Percentiles rank a stretch among this genome's conserved stretches.
phyloP scores from a whole-genome alignment of 78 protist species.

The Dictyostelium citrinum region DNA sequence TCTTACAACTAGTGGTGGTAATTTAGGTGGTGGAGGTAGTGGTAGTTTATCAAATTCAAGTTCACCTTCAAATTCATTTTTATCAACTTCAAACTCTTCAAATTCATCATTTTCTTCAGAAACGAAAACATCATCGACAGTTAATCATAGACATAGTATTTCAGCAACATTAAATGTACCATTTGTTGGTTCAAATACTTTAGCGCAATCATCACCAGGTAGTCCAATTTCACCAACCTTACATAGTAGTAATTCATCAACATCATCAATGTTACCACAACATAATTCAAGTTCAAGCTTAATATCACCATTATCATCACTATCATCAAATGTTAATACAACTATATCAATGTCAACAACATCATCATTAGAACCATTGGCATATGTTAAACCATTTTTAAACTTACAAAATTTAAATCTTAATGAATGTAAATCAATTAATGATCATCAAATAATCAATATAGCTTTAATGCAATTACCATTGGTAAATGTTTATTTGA shows the following conservation, averaged over 20 bases:
- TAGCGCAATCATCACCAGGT: neutral
- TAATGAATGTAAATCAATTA: slow-evolving; percentile 35
- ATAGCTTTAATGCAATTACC: slow-evolving; percentile 63
- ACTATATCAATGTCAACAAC: neutral
- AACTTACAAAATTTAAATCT: slow-evolving; percentile 48
- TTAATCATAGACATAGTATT: neutral
- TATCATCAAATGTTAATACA: neutral
- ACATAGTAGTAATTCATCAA: neutral
- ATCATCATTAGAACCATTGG: neutral
- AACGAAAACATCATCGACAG: neutral
- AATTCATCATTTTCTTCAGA: neutral
- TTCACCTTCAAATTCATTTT: neutral
- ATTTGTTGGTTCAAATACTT: neutral
- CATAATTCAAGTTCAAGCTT: neutral
- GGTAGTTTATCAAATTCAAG: neutral
- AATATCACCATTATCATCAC: neutral
- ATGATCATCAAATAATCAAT: slow-evolving; percentile 29
- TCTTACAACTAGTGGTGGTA: neutral
- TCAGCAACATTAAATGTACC: neutral
- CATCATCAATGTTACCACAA: neutral
- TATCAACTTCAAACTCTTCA: neutral
- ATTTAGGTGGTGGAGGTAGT: neutral
- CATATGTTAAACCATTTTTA: slow-evolving; percentile 12
- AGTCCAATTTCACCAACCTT: neutral
- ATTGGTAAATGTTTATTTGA: slow-evolving; percentile 53